Base-by-base conservation (phyloP, 805 yeast genomes). In the Candida odintsovae region DNA sequence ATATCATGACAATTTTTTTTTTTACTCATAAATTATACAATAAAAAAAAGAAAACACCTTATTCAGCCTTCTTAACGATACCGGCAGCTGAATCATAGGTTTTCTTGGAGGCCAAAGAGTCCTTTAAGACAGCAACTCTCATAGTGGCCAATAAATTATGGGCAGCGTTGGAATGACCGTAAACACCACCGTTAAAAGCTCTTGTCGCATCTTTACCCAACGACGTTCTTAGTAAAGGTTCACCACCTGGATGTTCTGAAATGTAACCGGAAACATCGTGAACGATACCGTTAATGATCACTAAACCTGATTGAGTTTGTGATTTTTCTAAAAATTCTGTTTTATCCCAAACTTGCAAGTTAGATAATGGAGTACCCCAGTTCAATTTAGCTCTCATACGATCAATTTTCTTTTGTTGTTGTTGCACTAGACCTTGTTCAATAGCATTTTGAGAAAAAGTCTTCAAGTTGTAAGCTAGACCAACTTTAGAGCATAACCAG, bases 141-240 rank as follows among this genome's bases (percentile, higher is more conserved):
- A 85, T 78, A 15, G 85, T 80, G 18, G 92, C 89, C 65, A 86
- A 75, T 61, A 86, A 69, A 65, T 86, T 86, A 65, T 84, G 90
- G 20, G 94, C 95, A 50, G 95, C 94, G 57, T 86, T 86, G 9
- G 92, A 83, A 62, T 86, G 95, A 12, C 86, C 80, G 61, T 86
- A 86, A 26, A 86, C 94, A 62, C 88, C 90, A 62, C 95, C 95
- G 62, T 83, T 83, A 73, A 86, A 86, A 1, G 90, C 94, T 62
- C 76, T 77, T 13, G 92, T 83, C 23, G 92, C 92, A 64, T 86
- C 94, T 64, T 84, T 86, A 58, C 92, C 90, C 50, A 77, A 68
- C 2, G 90, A 81, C 29, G 90, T 81, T 56, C 77, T 74, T 42
- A 86, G 67, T 51, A 86, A 69, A 41, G 88, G 82, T 61, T 77